Evolutionary conservation across 768 basidiomycete species (phyloP), one percentile per base, ranked within the genome.

Genomic region (Termitomyces heimii): DNA sequence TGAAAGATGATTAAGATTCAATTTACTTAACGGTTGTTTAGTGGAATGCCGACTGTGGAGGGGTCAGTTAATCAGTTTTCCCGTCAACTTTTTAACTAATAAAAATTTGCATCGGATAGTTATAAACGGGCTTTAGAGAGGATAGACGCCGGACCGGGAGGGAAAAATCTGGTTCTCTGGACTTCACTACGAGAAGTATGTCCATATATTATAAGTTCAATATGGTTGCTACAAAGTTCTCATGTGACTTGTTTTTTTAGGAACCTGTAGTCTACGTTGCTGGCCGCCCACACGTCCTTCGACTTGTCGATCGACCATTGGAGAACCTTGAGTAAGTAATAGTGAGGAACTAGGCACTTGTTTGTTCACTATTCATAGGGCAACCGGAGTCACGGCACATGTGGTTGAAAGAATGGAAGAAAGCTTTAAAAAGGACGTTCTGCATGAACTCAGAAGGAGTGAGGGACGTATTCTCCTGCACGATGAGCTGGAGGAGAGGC

Each of bases 31-130:
- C 34, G 49, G 35, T 43, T 26, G 14, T 28, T 35, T 44, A 94
- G 88, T 62, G 95, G 95, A 16, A 98, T 98, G 95, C 96, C 96
- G 4, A 95, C 93, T 1, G 85, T 89, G 2, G 84, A 92, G 65
- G 96, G 96, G 86, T 89, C 63, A 61, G 67, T 65, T 31, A 26
- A 29, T 9, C 14, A 47, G 39, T 39, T 49, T 10, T 13, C 44
- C 55, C 34, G 49, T 24, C 42, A 4, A 53, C 9, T 18, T 8
- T n/a, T 3, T 32, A 24, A 34, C 20, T 45, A 32, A 39, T 54
- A 16, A 34, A 13, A 20, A 5, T 26, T 20, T 44, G 8, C 12
- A 32, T 54, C 47, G 24, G 43, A 56, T 53, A 94, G 94, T 7
- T 74, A 97, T 57, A 83, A 92, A 53, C 79, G 84, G 56, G 93